phyloP scores from a whole-genome alignment of 352 stramenopile genomes.

The Pythium angustatum region DNA sequence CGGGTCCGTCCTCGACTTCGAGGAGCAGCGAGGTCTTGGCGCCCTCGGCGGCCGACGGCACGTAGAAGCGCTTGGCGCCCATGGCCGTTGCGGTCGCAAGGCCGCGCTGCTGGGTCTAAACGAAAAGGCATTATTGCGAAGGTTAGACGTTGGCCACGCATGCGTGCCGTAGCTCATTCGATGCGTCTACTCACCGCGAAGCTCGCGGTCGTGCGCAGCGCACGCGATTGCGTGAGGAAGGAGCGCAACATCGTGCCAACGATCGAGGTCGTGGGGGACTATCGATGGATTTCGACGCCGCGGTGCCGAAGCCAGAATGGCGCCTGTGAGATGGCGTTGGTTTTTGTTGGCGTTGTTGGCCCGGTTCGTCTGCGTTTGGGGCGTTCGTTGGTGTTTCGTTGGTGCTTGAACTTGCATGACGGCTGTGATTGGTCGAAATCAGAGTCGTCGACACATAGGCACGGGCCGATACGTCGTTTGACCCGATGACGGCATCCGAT shows the following conservation, averaged over 20 bases:
- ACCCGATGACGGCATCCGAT: slow-evolving; percentile 17
- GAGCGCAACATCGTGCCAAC: slow-evolving; percentile 25
- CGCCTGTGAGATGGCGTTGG: neutral
- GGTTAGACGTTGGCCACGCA: slow-evolving; percentile 5
- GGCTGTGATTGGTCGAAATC: slow-evolving; percentile 16
- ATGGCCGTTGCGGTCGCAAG: slow-evolving; percentile 12
- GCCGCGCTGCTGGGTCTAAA: slow-evolving; percentile 15
- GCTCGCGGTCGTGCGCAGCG: slow-evolving; percentile 7
- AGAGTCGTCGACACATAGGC: slow-evolving; percentile 15
- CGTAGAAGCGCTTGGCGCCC: slow-evolving; percentile 35
- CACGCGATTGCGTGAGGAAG: slow-evolving; percentile 20
- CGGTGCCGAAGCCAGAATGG: slow-evolving; percentile 16
- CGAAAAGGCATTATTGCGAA: neutral
- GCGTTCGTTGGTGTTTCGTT: neutral
- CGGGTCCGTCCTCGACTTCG: slow-evolving; percentile 73
- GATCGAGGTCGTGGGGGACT: neutral
- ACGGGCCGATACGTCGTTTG: slow-evolving; percentile 6
- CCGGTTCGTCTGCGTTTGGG: slow-evolving; percentile 12
- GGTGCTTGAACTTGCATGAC: slow-evolving; percentile 29
- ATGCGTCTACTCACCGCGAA: slow-evolving; percentile 14
- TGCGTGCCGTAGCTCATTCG: slow-evolving; percentile 5
- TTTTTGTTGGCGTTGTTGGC: neutral
- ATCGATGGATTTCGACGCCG: neutral
- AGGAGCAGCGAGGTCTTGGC: slow-evolving; percentile 78
- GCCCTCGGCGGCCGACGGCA: slow-evolving; percentile 37